Evolutionary conservation across 1,284 basidiomycete genomes (phyloP).

Genomic region (Pyrrhoderma lamaoense): DNA sequence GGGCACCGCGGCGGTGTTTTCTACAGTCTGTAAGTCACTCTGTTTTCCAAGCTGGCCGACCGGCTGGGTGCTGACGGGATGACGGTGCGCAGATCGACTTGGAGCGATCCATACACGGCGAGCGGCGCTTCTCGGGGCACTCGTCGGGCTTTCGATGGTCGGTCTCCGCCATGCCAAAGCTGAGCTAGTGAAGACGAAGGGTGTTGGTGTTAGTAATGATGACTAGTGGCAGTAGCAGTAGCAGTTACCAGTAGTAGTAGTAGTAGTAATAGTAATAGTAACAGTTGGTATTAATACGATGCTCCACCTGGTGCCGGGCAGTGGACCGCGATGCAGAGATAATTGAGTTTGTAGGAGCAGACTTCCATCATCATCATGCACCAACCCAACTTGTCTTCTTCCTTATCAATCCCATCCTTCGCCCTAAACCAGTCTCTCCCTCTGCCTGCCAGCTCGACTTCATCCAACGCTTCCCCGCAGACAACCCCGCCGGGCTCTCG

Average conservation of each 20-base stretch:
- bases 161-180: slow-evolving; percentile 41
- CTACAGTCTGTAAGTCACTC: slow-evolving; percentile 51
- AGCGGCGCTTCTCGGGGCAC: slow-evolving; percentile 43
- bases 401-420: slow-evolving; percentile 18
- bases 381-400: background rate
- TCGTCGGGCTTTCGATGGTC: slow-evolving; percentile 48
- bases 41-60: slow-evolving; percentile 1
- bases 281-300: too few relatives aligned
- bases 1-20: slow-evolving; percentile 54
- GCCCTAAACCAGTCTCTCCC: slow-evolving; percentile 18
- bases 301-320: too few relatives aligned
- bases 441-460: slow-evolving; percentile 19
- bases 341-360: background rate
- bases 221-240: slow-evolving; percentile 13
- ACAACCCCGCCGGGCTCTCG: slow-evolving; percentile 19
- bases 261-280: background rate
- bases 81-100: slow-evolving; percentile 45
- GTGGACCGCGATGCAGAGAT: background rate
- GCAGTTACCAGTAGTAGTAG: slow-evolving; percentile 18
- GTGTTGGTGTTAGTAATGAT: slow-evolving; percentile 18
- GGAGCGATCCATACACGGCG: slow-evolving; percentile 44
- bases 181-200: slow-evolving; percentile 25
- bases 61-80: slow-evolving; percentile 11
- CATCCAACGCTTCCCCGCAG: slow-evolving; percentile 5
- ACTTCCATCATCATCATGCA: background rate